phyloP scores from a whole-genome alignment of 257 asterid genomes.

The Solanum ahanhuiri region DNA sequence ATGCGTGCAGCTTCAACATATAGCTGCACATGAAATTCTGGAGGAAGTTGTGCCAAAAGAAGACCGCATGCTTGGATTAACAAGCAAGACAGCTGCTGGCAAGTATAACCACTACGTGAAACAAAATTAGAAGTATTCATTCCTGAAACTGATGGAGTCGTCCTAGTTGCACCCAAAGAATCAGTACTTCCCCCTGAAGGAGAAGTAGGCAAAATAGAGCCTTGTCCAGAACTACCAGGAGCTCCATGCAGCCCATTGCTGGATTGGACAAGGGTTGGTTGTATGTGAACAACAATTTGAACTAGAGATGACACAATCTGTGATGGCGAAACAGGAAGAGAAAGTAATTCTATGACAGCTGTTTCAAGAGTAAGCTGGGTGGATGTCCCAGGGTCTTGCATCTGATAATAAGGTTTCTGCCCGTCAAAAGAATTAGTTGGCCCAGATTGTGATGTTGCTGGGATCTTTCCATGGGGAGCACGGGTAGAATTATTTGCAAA shows the following conservation, averaged over 20 bases:
- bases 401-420: slow-evolving; percentile 81
- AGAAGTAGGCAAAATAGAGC: slow-evolving; percentile 86
- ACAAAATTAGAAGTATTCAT: slow-evolving; percentile 53
- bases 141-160: slow-evolving; percentile 56
- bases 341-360: slow-evolving; percentile 86
- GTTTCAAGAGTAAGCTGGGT: slow-evolving; percentile 96
- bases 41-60: slow-evolving; percentile 92
- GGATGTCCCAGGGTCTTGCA: slow-evolving; percentile 93
- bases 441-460: slow-evolving; percentile 48
- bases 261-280: slow-evolving; percentile 88
- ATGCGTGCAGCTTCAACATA: slow-evolving; percentile 86
- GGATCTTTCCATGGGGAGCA: slow-evolving; percentile 42
- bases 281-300: slow-evolving; percentile 92
- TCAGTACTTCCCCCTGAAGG: slow-evolving; percentile 98
- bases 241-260: slow-evolving; percentile 58
- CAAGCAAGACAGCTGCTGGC: slow-evolving; percentile 93
- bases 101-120: slow-evolving; percentile 91
- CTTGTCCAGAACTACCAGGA: slow-evolving; percentile 46
- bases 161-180: slow-evolving; percentile 66
- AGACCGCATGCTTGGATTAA: slow-evolving; percentile 96
- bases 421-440: slow-evolving; percentile 52
- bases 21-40: slow-evolving; percentile 77
- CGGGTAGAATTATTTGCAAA: slow-evolving; percentile 30
- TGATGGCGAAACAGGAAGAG: slow-evolving; percentile 75
- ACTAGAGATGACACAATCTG: slow-evolving; percentile 81